Percentiles rank a stretch among this genome's conserved stretches.
phyloP scores from a whole-genome alignment of 305 asterid species.

The Fraxinus ornus region DNA sequence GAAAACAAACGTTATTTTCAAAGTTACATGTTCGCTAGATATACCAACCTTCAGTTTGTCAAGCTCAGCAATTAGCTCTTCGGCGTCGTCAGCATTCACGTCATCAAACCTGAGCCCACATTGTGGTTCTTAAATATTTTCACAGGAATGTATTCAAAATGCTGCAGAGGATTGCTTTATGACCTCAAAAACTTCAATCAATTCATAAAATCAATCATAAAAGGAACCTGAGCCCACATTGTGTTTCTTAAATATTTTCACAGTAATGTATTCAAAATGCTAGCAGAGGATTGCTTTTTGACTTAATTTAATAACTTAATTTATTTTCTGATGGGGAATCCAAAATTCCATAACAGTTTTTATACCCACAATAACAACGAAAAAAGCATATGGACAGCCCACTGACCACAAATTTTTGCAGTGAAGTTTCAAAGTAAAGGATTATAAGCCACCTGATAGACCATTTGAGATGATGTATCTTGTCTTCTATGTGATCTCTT shows the following conservation, averaged over 20 bases:
- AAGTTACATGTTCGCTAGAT: constrained; percentile 11
- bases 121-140: constrained; percentile 13
- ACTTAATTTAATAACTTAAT: not conserved
- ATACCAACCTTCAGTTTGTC: constrained; percentile 65
- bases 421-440: not conserved
- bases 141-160: constrained; percentile 8
- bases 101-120: constrained; percentile 59
- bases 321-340: constrained; percentile 5
- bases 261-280: constrained; percentile 10
- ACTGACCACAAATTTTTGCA: not conserved
- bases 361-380: constrained; percentile 4
- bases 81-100: constrained; percentile 33
- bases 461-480: constrained; percentile 86
- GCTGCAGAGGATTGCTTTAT: constrained; percentile 12
- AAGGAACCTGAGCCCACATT: constrained; percentile 45
- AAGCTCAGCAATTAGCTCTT: constrained; percentile 48
- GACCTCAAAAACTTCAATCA: constrained; percentile 14
- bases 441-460: constrained; percentile 55
- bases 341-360: not conserved
- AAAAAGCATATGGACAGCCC: not conserved
- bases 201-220: not conserved
- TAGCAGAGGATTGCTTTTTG: constrained; percentile 8
- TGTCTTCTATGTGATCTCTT: constrained; percentile 81
- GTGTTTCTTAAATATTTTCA: constrained; percentile 11
- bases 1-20: not conserved